Evolutionary conservation across 1,139 yeast species (phyloP).

Genomic region (Suhomyces chickasaworum): DNA sequence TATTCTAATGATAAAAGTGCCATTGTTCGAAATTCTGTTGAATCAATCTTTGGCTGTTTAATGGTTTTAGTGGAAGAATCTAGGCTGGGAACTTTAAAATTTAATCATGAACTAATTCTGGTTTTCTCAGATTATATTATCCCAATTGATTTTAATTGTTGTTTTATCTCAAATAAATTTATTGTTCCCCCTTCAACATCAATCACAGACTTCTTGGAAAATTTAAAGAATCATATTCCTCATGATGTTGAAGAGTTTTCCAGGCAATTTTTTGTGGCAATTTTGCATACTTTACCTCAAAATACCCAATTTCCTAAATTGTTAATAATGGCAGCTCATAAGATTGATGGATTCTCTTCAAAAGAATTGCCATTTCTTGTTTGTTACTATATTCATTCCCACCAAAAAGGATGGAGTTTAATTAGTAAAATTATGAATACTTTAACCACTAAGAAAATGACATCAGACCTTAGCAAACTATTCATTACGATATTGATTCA

Average conservation of each 20-base stretch:
- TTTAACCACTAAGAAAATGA: not conserved
- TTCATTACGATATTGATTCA: conserved; percentile 43
- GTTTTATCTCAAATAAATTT: conserved; percentile 28
- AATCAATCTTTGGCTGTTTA: conserved; percentile 42
- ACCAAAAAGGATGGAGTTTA: conserved; percentile 16
- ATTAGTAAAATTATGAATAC: conserved; percentile 6
- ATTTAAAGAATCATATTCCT: not conserved
- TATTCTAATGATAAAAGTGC: conserved; percentile 17
- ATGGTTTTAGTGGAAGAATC: conserved; percentile 20
- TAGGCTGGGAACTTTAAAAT: conserved; percentile 13
- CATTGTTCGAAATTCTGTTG: conserved; percentile 33
- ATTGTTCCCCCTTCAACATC: not conserved
- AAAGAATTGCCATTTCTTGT: conserved; percentile 28
- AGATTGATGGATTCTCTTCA: conserved; percentile 26
- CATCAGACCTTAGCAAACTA: conserved; percentile 17
- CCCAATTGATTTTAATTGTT: conserved; percentile 38
- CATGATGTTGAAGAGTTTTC: conserved; percentile 11
- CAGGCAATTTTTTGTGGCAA: conserved; percentile 14
- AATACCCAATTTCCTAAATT: conserved; percentile 12
- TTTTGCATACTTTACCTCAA: conserved; percentile 6
- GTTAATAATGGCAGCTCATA: conserved; percentile 27
- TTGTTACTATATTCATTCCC: conserved; percentile 25
- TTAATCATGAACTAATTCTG: not conserved
- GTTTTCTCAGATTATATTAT: conserved; percentile 21
- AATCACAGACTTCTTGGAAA: not conserved